phyloP scores from a whole-genome alignment of 1,139 yeast species.

The Saccharomyces hybrid region DNA sequence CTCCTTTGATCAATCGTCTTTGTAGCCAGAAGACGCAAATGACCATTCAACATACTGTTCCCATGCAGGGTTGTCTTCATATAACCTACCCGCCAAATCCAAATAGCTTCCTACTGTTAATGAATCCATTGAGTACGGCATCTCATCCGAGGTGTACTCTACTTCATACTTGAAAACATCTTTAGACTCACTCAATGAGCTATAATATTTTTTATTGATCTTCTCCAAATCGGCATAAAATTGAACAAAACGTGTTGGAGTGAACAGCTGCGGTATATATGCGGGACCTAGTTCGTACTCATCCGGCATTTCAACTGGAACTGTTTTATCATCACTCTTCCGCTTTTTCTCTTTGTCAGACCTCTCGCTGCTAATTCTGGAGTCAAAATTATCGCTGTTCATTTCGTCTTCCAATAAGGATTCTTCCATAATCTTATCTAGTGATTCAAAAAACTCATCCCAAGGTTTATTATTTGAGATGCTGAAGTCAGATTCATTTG shows the following conservation, averaged over 20 bases:
- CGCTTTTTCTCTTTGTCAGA: conserved; percentile 22
- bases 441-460: conserved; percentile 46
- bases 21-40: conserved; percentile 59
- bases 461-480: conserved; percentile 36
- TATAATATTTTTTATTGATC: conserved; percentile 38
- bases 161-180: conserved; percentile 50
- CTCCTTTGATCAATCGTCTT: conserved; percentile 29
- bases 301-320: conserved; percentile 59
- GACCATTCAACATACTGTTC: conserved; percentile 41
- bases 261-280: conserved; percentile 57
- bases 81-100: conserved; percentile 47
- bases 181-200: conserved; percentile 19
- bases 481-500: conserved; percentile 11
- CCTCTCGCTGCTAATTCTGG: conserved; percentile 7
- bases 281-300: conserved; percentile 63
- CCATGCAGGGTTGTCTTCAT: conserved; percentile 35
- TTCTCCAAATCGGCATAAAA: conserved; percentile 56
- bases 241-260: conserved; percentile 68
- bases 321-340: conserved; percentile 47
- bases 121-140: conserved; percentile 43
- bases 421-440: conserved; percentile 33
- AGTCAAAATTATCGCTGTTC: conserved; percentile 9
- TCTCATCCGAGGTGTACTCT: conserved; percentile 63
- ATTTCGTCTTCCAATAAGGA: conserved; percentile 19
- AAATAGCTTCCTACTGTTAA: conserved; percentile 58